A percentile compares a stretch with the other conserved stretches of the same genome.
phyloP scores from a whole-genome alignment of 2,329 filamentous ascomycete genomes.

The Hawksworthiomyces lignivorus region DNA sequence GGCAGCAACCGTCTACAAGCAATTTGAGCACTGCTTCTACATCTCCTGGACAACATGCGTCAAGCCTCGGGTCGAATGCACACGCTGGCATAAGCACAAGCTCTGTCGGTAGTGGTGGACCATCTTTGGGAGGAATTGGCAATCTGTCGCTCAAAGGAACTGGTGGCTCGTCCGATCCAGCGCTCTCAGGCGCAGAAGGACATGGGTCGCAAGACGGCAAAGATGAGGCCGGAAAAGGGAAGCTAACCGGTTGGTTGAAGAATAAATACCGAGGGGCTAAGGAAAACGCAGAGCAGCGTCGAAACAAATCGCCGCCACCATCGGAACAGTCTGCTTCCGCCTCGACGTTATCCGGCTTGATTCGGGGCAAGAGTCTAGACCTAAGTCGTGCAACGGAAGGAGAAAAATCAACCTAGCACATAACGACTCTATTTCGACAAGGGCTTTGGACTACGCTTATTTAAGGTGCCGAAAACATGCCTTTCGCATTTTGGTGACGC shows the following conservation, averaged over 20 bases:
- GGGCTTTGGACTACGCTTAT: too few relatives aligned
- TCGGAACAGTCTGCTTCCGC: slow-evolving; percentile 2
- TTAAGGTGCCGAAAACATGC: too few relatives aligned
- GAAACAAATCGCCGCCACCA: slow-evolving; percentile 47
- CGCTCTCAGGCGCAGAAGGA: slow-evolving; percentile 30
- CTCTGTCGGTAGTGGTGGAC: slow-evolving; percentile 57
- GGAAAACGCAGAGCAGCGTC: slow-evolving; percentile 46
- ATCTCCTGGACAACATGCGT: slow-evolving; percentile 33
- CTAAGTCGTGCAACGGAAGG: slow-evolving; percentile 10
- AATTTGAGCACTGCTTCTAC: slow-evolving; percentile 9
- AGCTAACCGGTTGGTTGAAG: slow-evolving; percentile 49
- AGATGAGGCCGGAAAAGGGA: slow-evolving; percentile 39
- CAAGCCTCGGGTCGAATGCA: slow-evolving; percentile 50
- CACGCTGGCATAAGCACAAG: slow-evolving; percentile 59
- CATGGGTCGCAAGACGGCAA: slow-evolving; percentile 26
- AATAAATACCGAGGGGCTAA: slow-evolving; percentile 54
- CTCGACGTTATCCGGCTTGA: background rate
- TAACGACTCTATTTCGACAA: too few relatives aligned
- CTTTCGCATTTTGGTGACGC: too few relatives aligned
- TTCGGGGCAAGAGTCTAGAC: slow-evolving; percentile 13
- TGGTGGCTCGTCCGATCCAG: slow-evolving; percentile 43
- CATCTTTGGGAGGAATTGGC: slow-evolving; percentile 15
- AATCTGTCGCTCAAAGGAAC: slow-evolving; percentile 43
- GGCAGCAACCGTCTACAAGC: slow-evolving; percentile 1
- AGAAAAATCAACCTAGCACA: too few relatives aligned